Base-by-base conservation (phyloP, 805 yeast species). In the Ogataea degrootiae region DNA sequence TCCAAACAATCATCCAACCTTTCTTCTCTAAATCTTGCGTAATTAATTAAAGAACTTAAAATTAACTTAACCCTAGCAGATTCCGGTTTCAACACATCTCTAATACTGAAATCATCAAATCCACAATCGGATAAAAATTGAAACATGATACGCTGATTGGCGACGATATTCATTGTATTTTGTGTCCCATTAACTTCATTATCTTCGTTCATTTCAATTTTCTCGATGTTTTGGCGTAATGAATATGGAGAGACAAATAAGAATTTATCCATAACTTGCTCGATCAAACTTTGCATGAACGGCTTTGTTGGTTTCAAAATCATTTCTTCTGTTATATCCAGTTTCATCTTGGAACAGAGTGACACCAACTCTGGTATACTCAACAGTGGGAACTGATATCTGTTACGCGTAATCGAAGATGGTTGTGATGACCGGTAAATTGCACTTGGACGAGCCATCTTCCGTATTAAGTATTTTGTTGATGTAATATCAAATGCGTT, bases 51-150 rank as follows among this genome's bases (percentile, higher is more conserved):
- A 0, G 94, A 94, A 61, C 96, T 87, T 26, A 89, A 65, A 19
- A 88, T 72, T 41, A 92, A 69, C 51, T 81, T 70, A 1, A 80
- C 72, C 48, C 96, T 71, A 36, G 63, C 66, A 0, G 86, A 71
- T n/a, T 89, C 96, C 0, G 97, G 97, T 54, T 80, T 81, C 49
- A 79, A 72, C 31, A 90, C 69, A 67, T 90, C 97, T 68, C 78
- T 72, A 43, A 89, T 70, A 39, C 82, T 77, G 59, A 89, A 86
- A 63, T 90, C 96, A 48, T 79, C 73, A 2, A 90, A 77, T 0
- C 96, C 96, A 60, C 92, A 83, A 48, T 77, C 82, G 40, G 74
- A 73, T 53, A 87, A 72, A 62, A 87, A 85, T 58, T 73, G 75
- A 61, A 73, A 75, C 54, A 86, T 75, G 6, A 79, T 78, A 44